phyloP scores from a whole-genome alignment of 805 yeast genomes.

The Lipomyces spencermartinsiae region DNA sequence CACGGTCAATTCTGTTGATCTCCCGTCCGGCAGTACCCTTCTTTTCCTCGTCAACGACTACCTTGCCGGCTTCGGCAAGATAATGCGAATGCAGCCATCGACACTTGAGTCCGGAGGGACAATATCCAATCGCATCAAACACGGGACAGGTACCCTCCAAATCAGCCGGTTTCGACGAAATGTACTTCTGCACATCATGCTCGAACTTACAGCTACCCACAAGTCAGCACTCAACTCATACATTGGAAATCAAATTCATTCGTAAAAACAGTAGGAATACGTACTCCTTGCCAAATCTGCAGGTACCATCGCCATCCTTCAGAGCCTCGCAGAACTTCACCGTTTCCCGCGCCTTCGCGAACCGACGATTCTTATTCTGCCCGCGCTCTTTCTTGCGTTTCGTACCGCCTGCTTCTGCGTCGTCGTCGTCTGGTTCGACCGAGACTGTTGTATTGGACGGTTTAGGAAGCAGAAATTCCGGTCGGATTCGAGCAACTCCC shows the following conservation, averaged over 20 bases:
- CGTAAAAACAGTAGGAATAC: background rate
- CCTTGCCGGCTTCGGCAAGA: constrained; percentile 51
- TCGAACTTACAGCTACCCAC: constrained; percentile 64
- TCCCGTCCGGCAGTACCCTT: constrained; percentile 56
- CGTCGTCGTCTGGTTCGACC: constrained; percentile 57
- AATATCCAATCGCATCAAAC: constrained; percentile 76
- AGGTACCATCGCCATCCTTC: constrained; percentile 46
- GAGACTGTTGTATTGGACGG: constrained; percentile 39
- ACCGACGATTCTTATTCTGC: constrained; percentile 82
- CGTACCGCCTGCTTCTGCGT: constrained; percentile 50
- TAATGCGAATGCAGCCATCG: constrained; percentile 84
- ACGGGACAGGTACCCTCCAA: constrained; percentile 85
- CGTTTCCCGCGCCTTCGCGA: constrained; percentile 69
- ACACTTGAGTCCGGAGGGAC: constrained; percentile 93
- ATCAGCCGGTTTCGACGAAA: constrained; percentile 72
- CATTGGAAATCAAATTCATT: no score
- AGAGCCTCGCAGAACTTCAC: constrained; percentile 68
- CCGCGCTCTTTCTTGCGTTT: constrained; percentile 65
- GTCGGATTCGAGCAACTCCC: constrained; percentile 79
- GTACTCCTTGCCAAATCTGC: constrained; percentile 34
- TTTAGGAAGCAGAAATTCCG: constrained; percentile 54
- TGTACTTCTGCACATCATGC: constrained; percentile 74
- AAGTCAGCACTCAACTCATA: background rate
- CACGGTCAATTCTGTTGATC: constrained; percentile 64
- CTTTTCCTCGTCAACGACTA: constrained; percentile 53